A percentile compares a stretch with the other conserved stretches of the same genome.
Conservation (phyloP, 805 yeast species). For the Wickerhamiella siamensis region DNA sequence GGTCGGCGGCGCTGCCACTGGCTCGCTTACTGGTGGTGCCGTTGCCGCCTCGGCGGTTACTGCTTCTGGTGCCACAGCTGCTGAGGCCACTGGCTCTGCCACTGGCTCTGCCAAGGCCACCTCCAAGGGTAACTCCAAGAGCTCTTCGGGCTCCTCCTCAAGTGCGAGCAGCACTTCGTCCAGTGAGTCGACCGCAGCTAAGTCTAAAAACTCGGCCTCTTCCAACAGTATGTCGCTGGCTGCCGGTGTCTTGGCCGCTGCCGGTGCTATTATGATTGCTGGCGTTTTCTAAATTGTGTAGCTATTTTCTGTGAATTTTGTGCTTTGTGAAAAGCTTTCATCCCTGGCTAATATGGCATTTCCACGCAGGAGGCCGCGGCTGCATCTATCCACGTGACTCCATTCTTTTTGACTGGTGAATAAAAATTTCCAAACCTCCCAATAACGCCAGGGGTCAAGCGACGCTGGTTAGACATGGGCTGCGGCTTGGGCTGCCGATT, state of each 20-base stretch:
- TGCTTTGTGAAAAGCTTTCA: too few species aligned
- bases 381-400: too few species aligned
- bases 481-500: too few species aligned
- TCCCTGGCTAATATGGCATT: too few species aligned
- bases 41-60: constrained; percentile 20
- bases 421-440: too few species aligned
- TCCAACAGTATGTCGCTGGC: constrained; percentile 9
- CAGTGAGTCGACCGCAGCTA: constrained; percentile 28
- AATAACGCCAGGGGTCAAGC: too few species aligned
- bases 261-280: constrained; percentile 12
- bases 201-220: constrained; percentile 28
- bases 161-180: constrained; percentile 18
- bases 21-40: constrained; percentile 34
- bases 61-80: constrained; percentile 13
- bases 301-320: too few species aligned
- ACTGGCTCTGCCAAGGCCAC: constrained; percentile 4
- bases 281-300: constrained; percentile 14
- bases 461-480: too few species aligned
- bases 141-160: constrained; percentile 19
- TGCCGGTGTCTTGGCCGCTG: constrained; percentile 14
- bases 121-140: constrained; percentile 11
- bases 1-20: constrained; percentile 62
- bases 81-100: constrained; percentile 8
- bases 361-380: too few species aligned
- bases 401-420: too few species aligned